A percentile compares a stretch with the other conserved stretches of the same genome.
These are phyloP conservation scores for Monosporozyma servazzii DNA, from an alignment of 805 yeast species.

Conservation along the genomic window DNA sequence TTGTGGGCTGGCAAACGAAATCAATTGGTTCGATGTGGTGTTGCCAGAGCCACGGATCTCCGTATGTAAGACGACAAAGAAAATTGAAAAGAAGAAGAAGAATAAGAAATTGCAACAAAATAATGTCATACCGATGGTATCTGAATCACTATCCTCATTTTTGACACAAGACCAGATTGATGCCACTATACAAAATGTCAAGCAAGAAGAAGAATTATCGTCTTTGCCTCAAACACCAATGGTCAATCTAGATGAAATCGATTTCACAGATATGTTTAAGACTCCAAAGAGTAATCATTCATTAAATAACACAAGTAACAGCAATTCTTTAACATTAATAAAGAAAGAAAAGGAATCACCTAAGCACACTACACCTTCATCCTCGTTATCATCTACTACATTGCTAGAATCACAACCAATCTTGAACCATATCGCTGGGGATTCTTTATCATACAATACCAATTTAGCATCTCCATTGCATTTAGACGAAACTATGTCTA, in stretches of 20 bases:
- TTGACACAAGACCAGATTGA: background rate
- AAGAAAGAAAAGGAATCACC: background rate
- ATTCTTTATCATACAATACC: background rate
- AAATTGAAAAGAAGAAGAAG: conserved; percentile 3
- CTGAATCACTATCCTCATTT: background rate
- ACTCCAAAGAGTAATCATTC: conserved; percentile 2
- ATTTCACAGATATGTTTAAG: conserved; percentile 27
- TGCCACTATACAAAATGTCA: background rate
- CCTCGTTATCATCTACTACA: background rate
- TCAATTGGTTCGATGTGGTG: conserved; percentile 25
- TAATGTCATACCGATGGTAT: background rate
- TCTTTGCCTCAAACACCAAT: background rate
- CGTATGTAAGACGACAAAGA: conserved; percentile 2
- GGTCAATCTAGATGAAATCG: conserved; percentile 23
- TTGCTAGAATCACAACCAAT: background rate
- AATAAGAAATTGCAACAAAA: background rate
- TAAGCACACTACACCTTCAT: background rate
- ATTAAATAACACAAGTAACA: background rate
- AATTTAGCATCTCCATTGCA: background rate
- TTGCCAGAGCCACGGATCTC: conserved; percentile 18
- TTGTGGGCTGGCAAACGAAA: conserved; percentile 30
- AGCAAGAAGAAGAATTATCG: background rate
- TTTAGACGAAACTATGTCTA: background rate
- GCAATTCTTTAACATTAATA: background rate
- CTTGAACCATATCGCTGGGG: background rate